These are phyloP conservation scores for Pestalotiopsis sp. DNA, from an alignment of 2,329 filamentous ascomycete genomes.

Conservation along the genomic window DNA sequence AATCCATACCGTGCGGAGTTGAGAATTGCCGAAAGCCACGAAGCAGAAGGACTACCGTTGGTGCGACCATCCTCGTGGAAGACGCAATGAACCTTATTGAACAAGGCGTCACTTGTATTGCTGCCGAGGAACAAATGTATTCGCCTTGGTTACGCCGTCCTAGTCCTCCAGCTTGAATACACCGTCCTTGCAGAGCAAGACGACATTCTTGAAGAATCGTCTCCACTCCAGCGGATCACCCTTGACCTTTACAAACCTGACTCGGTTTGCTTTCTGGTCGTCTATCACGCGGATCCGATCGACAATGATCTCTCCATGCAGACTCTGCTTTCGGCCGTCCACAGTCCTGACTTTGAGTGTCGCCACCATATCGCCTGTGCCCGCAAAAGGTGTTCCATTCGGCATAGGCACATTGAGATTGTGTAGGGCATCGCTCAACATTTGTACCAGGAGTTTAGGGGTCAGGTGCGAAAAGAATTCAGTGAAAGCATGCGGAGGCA, in stretches of 20 bases:
- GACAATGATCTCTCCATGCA: slow-evolving; percentile 76
- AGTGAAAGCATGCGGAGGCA: slow-evolving; percentile 83
- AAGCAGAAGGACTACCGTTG: no score
- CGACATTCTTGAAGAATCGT: slow-evolving; percentile 95
- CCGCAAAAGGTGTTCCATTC: slow-evolving; percentile 42
- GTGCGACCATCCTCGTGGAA: no score
- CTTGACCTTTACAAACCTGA: slow-evolving; percentile 91
- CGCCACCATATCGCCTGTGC: slow-evolving; percentile 56
- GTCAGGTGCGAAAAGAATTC: slow-evolving; percentile 89
- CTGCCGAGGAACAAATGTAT: not conserved
- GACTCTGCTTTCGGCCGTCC: slow-evolving; percentile 70
- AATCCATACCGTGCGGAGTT: no score
- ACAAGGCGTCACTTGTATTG: not conserved
- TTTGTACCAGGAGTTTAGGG: slow-evolving; percentile 73
- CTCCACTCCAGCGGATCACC: slow-evolving; percentile 97
- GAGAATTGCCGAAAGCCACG: no score
- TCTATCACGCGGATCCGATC: slow-evolving; percentile 63
- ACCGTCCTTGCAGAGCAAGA: slow-evolving; percentile 81
- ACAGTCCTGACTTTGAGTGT: slow-evolving; percentile 74
- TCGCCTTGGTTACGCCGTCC: not conserved
- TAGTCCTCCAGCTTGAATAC: slow-evolving; percentile 63
- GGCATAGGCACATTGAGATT: slow-evolving; percentile 80
- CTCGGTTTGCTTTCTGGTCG: slow-evolving; percentile 70
- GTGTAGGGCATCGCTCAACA: slow-evolving; percentile 80
- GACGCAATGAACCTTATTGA: not conserved